Evolutionary conservation across 2,329 filamentous ascomycete species (phyloP).

Genomic region (Alternaria alternata): DNA sequence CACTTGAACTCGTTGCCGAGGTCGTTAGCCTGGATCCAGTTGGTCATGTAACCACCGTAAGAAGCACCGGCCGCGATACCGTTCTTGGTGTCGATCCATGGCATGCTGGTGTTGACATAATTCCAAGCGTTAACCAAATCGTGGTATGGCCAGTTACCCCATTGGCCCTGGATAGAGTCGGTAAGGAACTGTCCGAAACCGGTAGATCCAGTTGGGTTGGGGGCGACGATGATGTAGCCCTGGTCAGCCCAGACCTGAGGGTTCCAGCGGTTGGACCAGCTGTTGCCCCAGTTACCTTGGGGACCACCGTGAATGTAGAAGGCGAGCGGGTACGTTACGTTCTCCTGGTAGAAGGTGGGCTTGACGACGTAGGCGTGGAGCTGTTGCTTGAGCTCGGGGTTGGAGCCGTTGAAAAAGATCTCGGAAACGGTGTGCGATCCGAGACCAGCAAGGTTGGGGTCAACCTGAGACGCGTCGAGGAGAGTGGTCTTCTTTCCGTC

Average conservation of each 20-base stretch:
- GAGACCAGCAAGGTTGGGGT: slow-evolving; percentile 71
- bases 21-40: slow-evolving; percentile 89
- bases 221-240: slow-evolving; percentile 81
- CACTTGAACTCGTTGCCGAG: slow-evolving; percentile 87
- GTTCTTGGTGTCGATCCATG: slow-evolving; percentile 73
- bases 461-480: slow-evolving; percentile 68
- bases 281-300: slow-evolving; percentile 75
- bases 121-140: slow-evolving; percentile 84
- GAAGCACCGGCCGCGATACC: slow-evolving; percentile 76
- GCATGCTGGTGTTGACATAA: slow-evolving; percentile 70
- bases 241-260: slow-evolving; percentile 85
- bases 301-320: slow-evolving; percentile 86
- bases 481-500: slow-evolving; percentile 53
- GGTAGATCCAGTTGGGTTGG: slow-evolving; percentile 86
- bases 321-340: slow-evolving; percentile 78
- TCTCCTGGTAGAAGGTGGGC: slow-evolving; percentile 69
- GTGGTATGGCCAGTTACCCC: slow-evolving; percentile 86
- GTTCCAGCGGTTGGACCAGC: slow-evolving; percentile 86
- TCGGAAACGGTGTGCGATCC: slow-evolving; percentile 70
- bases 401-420: slow-evolving; percentile 74
- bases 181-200: slow-evolving; percentile 81
- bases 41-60: slow-evolving; percentile 58
- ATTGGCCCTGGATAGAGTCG: slow-evolving; percentile 78
- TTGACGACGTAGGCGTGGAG: slow-evolving; percentile 74
- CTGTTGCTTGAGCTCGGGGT: slow-evolving; percentile 60